A percentile compares a stretch with the other conserved stretches of the same genome.
These are phyloP conservation scores for Mentha longifolia DNA, from an alignment of 257 asterid genomes.

Conservation along the genomic window DNA sequence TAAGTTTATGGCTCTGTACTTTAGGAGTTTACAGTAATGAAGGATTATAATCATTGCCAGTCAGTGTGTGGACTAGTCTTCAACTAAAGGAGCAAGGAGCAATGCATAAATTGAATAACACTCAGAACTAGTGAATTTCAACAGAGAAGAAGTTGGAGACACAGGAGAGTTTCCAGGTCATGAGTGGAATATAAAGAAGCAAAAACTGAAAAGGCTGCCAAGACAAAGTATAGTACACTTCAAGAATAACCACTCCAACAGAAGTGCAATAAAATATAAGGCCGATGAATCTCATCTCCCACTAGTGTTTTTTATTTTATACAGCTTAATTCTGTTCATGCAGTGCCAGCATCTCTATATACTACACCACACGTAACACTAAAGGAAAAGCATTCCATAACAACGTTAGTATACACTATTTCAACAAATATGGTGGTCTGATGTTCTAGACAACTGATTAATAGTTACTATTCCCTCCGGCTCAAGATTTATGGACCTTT, in stretches of 20 bases:
- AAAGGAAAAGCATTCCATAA: not conserved
- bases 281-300: not conserved
- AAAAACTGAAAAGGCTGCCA: constrained; percentile 18
- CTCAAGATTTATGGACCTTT: too few relatives aligned
- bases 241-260: not conserved
- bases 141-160: constrained; percentile 7
- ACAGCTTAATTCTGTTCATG: constrained; percentile 6
- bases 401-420: constrained; percentile 13
- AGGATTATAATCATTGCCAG: too few relatives aligned
- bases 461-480: too few relatives aligned
- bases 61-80: too few relatives aligned
- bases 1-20: not conserved
- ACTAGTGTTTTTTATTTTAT: not conserved
- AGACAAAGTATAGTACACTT: constrained; percentile 4
- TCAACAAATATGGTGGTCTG: constrained; percentile 7
- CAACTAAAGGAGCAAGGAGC: too few relatives aligned
- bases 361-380: not conserved
- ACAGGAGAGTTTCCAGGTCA: not conserved
- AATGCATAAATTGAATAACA: too few relatives aligned
- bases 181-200: constrained; percentile 11
- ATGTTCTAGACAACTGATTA: not conserved
- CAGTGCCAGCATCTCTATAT: constrained; percentile 19
- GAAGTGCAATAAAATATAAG: constrained; percentile 21
- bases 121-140: not conserved
- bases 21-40: too few relatives aligned